phyloP scores from a whole-genome alignment of 768 basidiomycete genomes.

The Guyanaporus albipodus region DNA sequence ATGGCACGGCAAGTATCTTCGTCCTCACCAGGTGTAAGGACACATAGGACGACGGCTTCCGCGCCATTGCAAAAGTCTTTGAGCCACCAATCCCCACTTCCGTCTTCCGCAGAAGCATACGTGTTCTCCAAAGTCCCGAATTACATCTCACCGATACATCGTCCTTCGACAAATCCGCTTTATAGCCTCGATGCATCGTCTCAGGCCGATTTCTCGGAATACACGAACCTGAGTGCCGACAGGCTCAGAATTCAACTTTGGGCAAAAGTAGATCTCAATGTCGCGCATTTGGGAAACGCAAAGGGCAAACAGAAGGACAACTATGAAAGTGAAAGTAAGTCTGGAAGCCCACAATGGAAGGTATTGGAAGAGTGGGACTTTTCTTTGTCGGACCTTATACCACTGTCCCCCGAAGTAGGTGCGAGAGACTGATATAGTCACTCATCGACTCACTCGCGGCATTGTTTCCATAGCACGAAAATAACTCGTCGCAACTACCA shows the following conservation, averaged over 20 bases:
- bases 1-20: slow-evolving; percentile 17
- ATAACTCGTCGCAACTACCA: slow-evolving; percentile 48
- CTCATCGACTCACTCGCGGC: slow-evolving; percentile 9
- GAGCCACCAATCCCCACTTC: slow-evolving; percentile 23
- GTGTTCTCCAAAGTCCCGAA: slow-evolving; percentile 41
- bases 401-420: slow-evolving; percentile 61
- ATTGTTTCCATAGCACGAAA: slow-evolving; percentile 26
- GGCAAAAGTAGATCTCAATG: slow-evolving; percentile 39
- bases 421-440: slow-evolving; percentile 2
- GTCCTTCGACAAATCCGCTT: slow-evolving; percentile 78
- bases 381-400: slow-evolving; percentile 52
- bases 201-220: slow-evolving; percentile 49
- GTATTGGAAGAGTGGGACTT: slow-evolving; percentile 67
- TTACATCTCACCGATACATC: slow-evolving; percentile 76
- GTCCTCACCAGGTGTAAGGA: slow-evolving; percentile 15
- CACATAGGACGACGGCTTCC: slow-evolving; percentile 24
- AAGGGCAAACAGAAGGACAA: slow-evolving; percentile 48
- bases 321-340: slow-evolving; percentile 5
- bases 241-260: slow-evolving; percentile 56
- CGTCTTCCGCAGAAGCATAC: slow-evolving; percentile 12
- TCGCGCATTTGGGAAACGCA: slow-evolving; percentile 14
- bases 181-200: slow-evolving; percentile 58
- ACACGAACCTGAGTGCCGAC: slow-evolving; percentile 50
- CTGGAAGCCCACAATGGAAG: slow-evolving; percentile 49
- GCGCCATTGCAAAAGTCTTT: slow-evolving; percentile 23